Percentiles rank a stretch among this genome's conserved stretches.
Evolutionary conservation across 768 basidiomycete species (phyloP).

Genomic region (Hebeloma cylindrosporum): DNA sequence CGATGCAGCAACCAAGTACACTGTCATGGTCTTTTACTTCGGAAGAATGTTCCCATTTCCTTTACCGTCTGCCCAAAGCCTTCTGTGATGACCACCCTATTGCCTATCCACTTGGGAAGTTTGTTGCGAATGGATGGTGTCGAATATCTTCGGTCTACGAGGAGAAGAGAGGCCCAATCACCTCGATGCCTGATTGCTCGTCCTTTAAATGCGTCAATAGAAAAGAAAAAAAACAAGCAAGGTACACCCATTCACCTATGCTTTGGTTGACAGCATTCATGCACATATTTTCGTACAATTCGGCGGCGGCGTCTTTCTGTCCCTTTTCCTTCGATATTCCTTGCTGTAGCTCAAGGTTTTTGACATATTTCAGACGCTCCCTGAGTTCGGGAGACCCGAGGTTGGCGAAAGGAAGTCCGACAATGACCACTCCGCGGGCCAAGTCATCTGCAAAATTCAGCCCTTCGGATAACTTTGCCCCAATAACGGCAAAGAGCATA

Average conservation of each 20-base stretch:
- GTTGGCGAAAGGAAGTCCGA: conserved; percentile 94
- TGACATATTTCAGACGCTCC: conserved; percentile 90
- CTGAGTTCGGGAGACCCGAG: conserved; percentile 86
- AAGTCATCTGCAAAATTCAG: conserved; percentile 75
- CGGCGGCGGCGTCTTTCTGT: conserved; percentile 67
- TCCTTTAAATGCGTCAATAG: conserved; percentile 44
- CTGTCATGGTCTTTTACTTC: conserved; percentile 42
- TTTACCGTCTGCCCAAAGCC: conserved; percentile 73
- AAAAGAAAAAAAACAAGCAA: background rate
- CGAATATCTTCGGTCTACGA: conserved; percentile 83
- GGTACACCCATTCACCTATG: conserved; percentile 61
- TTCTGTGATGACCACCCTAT: conserved; percentile 53
- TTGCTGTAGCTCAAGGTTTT: conserved; percentile 50
- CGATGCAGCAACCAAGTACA: too few species aligned
- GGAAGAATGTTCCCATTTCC: conserved; percentile 68
- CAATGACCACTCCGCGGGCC: conserved; percentile 81
- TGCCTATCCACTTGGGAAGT: conserved; percentile 89
- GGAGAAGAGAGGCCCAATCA: conserved; percentile 90
- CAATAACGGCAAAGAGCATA: conserved; percentile 90
- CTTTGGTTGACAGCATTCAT: conserved; percentile 97
- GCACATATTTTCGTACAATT: conserved; percentile 89
- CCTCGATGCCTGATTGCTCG: conserved; percentile 88
- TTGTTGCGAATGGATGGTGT: conserved; percentile 68
- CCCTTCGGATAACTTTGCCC: conserved; percentile 97
- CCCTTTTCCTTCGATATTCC: conserved; percentile 35